These are phyloP conservation scores for Sporothrix pseudoabietina DNA, from an alignment of 2,329 filamentous ascomycete genomes.

Conservation along the genomic window DNA sequence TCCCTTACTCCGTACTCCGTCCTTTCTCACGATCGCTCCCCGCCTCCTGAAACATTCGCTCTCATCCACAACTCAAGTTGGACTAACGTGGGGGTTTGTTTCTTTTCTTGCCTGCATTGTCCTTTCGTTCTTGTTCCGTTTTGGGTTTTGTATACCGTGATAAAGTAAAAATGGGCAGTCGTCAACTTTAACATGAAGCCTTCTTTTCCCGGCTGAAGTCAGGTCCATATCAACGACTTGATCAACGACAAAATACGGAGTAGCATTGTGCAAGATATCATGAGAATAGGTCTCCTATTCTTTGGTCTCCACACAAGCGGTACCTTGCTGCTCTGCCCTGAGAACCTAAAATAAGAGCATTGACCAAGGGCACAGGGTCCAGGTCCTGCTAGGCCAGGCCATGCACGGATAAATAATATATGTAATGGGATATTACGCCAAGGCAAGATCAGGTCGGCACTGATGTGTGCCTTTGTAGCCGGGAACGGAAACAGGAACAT, in stretches of 20 bases:
- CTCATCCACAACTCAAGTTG: not conserved
- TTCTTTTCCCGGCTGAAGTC: not conserved
- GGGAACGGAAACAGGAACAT: not conserved
- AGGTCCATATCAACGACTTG: not conserved
- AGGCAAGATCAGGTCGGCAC: not conserved
- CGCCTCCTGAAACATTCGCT: conserved; percentile 26
- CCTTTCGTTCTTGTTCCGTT: not conserved
- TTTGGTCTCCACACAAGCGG: not conserved
- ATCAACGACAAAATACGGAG: not conserved
- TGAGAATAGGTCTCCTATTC: no score
- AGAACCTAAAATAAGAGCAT: not conserved
- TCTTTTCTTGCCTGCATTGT: no score
- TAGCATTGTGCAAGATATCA: not conserved
- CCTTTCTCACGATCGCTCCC: not conserved
- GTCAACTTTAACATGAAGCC: not conserved
- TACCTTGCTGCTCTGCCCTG: not conserved
- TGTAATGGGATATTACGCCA: not conserved
- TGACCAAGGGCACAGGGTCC: not conserved
- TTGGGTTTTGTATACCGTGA: not conserved
- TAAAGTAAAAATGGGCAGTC: not conserved
- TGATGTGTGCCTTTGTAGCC: not conserved
- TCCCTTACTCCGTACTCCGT: no score
- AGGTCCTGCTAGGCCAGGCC: not conserved
- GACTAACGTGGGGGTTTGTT: conserved; percentile 2
- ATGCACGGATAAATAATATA: not conserved